Evolutionary conservation across 345 rosid species (phyloP).

Genomic region (Isatis tinctoria): DNA sequence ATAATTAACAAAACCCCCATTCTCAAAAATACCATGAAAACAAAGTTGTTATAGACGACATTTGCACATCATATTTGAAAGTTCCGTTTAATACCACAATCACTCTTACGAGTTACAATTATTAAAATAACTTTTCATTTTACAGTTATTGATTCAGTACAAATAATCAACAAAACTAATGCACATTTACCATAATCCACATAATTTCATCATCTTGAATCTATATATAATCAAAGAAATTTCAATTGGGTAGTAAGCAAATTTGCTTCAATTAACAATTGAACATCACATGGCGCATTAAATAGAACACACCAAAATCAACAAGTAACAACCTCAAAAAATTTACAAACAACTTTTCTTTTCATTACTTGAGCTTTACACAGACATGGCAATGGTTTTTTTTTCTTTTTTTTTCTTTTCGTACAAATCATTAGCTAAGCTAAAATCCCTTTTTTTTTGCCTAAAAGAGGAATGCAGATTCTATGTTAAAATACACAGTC

Average conservation of each 20-base stretch:
- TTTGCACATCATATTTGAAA: neutral
- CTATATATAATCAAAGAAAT: too few species aligned
- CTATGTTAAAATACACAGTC: neutral
- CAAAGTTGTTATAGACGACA: neutral
- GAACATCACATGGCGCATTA: too few species aligned
- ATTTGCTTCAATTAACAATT: too few species aligned
- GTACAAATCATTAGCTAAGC: conserved; percentile 26
- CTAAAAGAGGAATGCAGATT: conserved; percentile 15
- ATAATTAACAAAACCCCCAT: neutral
- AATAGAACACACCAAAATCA: too few species aligned
- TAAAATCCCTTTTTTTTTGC: neutral
- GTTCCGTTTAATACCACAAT: neutral
- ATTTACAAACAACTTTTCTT: conserved; percentile 3
- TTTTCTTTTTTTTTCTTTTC: neutral
- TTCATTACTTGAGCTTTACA: conserved; percentile 18
- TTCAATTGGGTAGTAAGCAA: too few species aligned
- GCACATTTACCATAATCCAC: too few species aligned
- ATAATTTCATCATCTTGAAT: too few species aligned
- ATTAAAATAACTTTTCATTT: too few species aligned
- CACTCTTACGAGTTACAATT: too few species aligned
- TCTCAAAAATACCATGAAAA: neutral
- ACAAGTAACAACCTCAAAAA: neutral
- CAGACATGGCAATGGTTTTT: conserved; percentile 10
- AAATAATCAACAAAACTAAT: too few species aligned
- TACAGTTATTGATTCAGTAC: too few species aligned